phyloP scores from a whole-genome alignment of 345 rosid genomes.

The Abelmoschus esculentus region DNA sequence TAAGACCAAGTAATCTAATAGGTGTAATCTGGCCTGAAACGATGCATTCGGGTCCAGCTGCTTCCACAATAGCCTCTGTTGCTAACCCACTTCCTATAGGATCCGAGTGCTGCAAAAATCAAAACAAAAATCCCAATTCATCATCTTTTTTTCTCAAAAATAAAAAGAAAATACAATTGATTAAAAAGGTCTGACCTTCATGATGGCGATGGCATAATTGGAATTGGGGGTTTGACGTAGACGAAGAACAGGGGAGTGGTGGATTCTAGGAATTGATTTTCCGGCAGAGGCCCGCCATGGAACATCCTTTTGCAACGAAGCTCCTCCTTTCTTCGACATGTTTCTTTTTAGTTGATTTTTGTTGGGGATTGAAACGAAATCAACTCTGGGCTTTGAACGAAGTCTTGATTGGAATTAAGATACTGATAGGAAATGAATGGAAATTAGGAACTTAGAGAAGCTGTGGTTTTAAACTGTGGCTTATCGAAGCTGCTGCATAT shows the following conservation, averaged over 20 bases:
- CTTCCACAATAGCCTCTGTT: constrained; percentile 67
- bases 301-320: constrained; percentile 59
- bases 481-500: background rate
- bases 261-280: constrained; percentile 70
- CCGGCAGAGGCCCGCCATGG: constrained; percentile 70
- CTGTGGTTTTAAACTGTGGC: background rate
- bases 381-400: background rate
- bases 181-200: constrained; percentile 38
- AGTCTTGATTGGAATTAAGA: background rate
- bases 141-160: background rate
- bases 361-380: background rate
- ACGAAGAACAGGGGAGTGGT: constrained; percentile 59
- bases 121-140: background rate
- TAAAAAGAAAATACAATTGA: background rate
- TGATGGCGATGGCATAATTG: constrained; percentile 51
- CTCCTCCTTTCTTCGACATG: constrained; percentile 65
- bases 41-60: constrained; percentile 88
- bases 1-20: constrained; percentile 64
- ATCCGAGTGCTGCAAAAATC: constrained; percentile 50
- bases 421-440: background rate
- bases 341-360: background rate
- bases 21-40: constrained; percentile 87
- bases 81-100: constrained; percentile 80
- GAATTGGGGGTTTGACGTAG: constrained; percentile 44
- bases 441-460: background rate